Evolutionary conservation across 495 filamentous ascomycete species (phyloP).

Genomic region (Daldinia decipiens): DNA sequence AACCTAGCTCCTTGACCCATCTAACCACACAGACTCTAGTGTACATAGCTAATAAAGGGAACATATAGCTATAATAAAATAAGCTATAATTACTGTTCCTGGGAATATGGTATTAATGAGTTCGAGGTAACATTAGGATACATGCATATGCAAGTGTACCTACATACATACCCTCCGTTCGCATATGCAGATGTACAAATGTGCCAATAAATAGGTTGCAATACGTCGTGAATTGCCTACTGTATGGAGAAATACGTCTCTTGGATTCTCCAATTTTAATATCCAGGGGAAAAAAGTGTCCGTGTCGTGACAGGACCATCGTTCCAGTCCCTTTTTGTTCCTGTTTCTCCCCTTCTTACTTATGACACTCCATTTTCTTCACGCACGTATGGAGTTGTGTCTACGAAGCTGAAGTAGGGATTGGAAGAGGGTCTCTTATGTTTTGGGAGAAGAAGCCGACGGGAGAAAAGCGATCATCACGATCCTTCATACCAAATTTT

Average conservation of each 20-base stretch:
- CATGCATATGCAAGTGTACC: conserved; percentile 34
- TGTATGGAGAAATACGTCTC: conserved; percentile 36
- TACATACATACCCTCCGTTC: conserved; percentile 23
- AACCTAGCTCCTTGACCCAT: conserved; percentile 5
- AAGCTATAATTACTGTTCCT: conserved; percentile 28
- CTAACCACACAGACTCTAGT: conserved; percentile 24
- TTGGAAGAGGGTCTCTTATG: conserved; percentile 31
- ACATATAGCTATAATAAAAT: conserved; percentile 11
- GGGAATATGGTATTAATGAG: conserved; percentile 29
- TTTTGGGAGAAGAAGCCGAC: conserved; percentile 27
- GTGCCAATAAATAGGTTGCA: conserved; percentile 34
- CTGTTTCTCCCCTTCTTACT: conserved; percentile 25
- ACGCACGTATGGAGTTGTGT: conserved; percentile 29
- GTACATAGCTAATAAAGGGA: conserved; percentile 12
- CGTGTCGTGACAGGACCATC: conserved; percentile 42
- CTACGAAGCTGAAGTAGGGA: conserved; percentile 33
- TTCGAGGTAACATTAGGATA: conserved; percentile 34
- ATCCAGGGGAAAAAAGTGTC: conserved; percentile 43
- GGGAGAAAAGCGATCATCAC: conserved; percentile 8
- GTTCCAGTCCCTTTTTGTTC: conserved; percentile 41
- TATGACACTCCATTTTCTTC: conserved; percentile 20
- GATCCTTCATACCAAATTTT: conserved; percentile 12
- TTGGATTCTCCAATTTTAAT: conserved; percentile 47
- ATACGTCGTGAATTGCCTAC: conserved; percentile 33
- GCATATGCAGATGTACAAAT: conserved; percentile 35